A percentile compares a stretch with the other conserved stretches of the same genome.
Conservation (phyloP, 2,329 filamentous ascomycete species). For the Zasmidium angulare region DNA sequence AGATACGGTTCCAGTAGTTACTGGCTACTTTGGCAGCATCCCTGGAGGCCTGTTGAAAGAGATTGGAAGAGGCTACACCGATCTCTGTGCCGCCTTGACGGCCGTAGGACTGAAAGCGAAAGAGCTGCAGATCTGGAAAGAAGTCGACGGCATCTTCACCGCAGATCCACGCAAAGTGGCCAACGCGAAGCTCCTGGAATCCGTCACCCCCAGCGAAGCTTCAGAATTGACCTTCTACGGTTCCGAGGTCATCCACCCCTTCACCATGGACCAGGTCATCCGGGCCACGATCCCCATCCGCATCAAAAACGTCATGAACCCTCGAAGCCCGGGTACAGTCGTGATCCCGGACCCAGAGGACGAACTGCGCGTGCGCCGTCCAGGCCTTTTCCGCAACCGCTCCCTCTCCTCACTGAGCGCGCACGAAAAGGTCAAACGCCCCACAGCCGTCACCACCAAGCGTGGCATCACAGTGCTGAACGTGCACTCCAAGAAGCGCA, state of each 20-base stretch:
- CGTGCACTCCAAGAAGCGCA: constrained; percentile 95
- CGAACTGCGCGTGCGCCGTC: constrained; percentile 53
- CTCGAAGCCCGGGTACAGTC: constrained; percentile 73
- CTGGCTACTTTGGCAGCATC: constrained; percentile 92
- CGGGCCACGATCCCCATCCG: constrained; percentile 78
- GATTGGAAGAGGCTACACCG: constrained; percentile 93
- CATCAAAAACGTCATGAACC: constrained; percentile 91
- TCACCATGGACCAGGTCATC: constrained; percentile 94
- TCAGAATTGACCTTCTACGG: constrained; percentile 79
- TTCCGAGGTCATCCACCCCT: constrained; percentile 93
- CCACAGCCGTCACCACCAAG: constrained; percentile 85
- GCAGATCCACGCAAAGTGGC: constrained; percentile 86
- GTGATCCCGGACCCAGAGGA: constrained; percentile 73
- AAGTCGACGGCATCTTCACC: constrained; percentile 93
- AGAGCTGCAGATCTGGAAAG: constrained; percentile 98
- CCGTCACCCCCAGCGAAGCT: constrained; percentile 91
- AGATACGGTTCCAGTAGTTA: constrained; percentile 55
- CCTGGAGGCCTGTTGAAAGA: constrained; percentile 88
- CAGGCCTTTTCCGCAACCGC: constrained; percentile 52
- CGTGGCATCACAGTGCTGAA: constrained; percentile 96
- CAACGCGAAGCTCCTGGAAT: constrained; percentile 82
- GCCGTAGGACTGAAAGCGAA: constrained; percentile 84
- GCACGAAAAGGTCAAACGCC: constrained; percentile 47
- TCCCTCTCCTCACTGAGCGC: constrained; percentile 41
- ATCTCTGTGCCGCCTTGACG: constrained; percentile 88